phyloP scores from a whole-genome alignment of 495 filamentous ascomycete species.

The Stereocaulon alpinum region DNA sequence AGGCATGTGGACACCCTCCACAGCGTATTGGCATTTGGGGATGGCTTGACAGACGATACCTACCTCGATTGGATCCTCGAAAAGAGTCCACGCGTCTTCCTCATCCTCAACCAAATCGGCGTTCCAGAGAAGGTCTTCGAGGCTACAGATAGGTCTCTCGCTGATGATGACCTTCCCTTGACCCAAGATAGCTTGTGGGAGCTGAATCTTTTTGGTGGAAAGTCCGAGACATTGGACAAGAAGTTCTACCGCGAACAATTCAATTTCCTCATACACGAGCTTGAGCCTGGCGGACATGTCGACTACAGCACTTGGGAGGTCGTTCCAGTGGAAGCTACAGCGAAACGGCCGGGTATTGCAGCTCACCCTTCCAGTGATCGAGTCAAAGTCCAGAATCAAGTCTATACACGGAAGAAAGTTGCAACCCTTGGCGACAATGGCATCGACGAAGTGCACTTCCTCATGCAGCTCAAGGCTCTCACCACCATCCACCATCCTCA shows the following conservation, averaged over 20 bases:
- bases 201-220: constrained; percentile 50
- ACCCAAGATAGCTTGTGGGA: constrained; percentile 58
- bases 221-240: constrained; percentile 53
- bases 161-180: constrained; percentile 81
- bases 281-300: constrained; percentile 59
- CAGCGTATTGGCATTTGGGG: constrained; percentile 66
- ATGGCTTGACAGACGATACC: constrained; percentile 77
- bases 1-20: constrained; percentile 59
- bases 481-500: constrained; percentile 69
- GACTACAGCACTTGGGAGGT: constrained; percentile 69
- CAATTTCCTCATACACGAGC: constrained; percentile 61
- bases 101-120: constrained; percentile 70
- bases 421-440: constrained; percentile 43
- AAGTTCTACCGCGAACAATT: constrained; percentile 78
- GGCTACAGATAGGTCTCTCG: constrained; percentile 74
- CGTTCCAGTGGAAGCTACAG: constrained; percentile 58
- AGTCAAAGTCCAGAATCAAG: constrained; percentile 51
- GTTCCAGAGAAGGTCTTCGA: constrained; percentile 79
- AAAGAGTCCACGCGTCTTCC: constrained; percentile 67
- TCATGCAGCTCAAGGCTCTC: constrained; percentile 57
- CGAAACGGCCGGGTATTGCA: constrained; percentile 45
- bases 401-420: constrained; percentile 63
- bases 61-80: constrained; percentile 89
- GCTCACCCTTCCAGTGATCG: constrained; percentile 51
- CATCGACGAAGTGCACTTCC: constrained; percentile 36